phyloP scores from a whole-genome alignment of 805 yeast species.

The Candida succiphila region DNA sequence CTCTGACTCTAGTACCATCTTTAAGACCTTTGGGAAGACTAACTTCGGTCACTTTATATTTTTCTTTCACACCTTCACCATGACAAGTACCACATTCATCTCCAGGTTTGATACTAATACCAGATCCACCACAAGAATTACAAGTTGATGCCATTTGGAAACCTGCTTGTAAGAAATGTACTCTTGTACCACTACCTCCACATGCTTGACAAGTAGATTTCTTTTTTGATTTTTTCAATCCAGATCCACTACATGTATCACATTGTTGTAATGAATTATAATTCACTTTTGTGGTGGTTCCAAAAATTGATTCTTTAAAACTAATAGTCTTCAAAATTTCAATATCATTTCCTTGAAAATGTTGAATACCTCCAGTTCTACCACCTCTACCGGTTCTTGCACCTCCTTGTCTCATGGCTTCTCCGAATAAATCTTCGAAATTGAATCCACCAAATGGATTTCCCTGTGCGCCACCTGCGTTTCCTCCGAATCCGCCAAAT shows the following conservation, averaged over 20 bases:
- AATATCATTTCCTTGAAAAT: conserved; percentile 81
- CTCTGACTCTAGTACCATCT: conserved; percentile 78
- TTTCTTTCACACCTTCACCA: conserved; percentile 77
- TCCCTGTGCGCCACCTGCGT: conserved; percentile 20
- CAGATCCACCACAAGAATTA: conserved; percentile 77
- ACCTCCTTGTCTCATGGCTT: conserved; percentile 38
- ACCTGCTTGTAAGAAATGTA: conserved; percentile 82
- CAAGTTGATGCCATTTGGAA: conserved; percentile 97
- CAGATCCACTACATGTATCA: conserved; percentile 73
- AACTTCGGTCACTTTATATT: conserved; percentile 60
- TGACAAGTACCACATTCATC: conserved; percentile 77
- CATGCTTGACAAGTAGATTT: conserved; percentile 78
- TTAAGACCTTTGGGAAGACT: conserved; percentile 84
- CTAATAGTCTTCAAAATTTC: conserved; percentile 67
- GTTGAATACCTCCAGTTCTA: conserved; percentile 45
- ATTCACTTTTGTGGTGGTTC: conserved; percentile 53
- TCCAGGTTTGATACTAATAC: conserved; percentile 57
- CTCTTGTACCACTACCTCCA: conserved; percentile 87
- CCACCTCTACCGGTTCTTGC: conserved; percentile 24
- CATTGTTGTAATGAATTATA: conserved; percentile 74
- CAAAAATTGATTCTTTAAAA: conserved; percentile 84
- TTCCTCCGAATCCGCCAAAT: conserved; percentile 26
- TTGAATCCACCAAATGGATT: conserved; percentile 21
- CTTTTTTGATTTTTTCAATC: conserved; percentile 66
- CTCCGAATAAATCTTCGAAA: conserved; percentile 57